phyloP scores from a whole-genome alignment of 495 filamentous ascomycete species.

The Penicillium simplicissimum region DNA sequence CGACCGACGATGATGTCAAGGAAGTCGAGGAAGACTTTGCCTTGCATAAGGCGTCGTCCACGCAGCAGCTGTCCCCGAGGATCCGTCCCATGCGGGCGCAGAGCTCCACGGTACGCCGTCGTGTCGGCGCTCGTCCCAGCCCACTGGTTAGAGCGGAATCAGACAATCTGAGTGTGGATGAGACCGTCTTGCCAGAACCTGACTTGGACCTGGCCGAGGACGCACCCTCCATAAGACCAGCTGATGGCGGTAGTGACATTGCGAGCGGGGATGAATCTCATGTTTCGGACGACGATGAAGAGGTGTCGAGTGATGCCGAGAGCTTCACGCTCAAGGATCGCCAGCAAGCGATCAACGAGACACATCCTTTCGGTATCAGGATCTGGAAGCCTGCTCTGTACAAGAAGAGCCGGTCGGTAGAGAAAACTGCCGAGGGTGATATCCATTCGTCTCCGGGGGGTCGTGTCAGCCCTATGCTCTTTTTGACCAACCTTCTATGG shows the following conservation, averaged over 20 bases:
- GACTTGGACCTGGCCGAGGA: slow-evolving; percentile 25
- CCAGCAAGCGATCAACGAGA: slow-evolving; percentile 98
- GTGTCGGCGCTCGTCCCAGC: slow-evolving; percentile 58
- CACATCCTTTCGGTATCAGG: slow-evolving; percentile 96
- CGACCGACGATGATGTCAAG: slow-evolving; percentile 83
- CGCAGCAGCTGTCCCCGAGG: slow-evolving; percentile 41
- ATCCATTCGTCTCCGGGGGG: slow-evolving; percentile 95
- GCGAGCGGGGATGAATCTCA: slow-evolving; percentile 23
- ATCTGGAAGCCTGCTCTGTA: slow-evolving; percentile 99
- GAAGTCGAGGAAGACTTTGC: slow-evolving; percentile 70
- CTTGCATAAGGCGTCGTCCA: slow-evolving; percentile 33
- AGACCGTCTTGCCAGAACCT: slow-evolving; percentile 38
- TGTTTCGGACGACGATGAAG: slow-evolving; percentile 45
- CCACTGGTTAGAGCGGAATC: slow-evolving; percentile 60
- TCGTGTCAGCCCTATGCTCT: slow-evolving; percentile 76
- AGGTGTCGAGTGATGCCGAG: slow-evolving; percentile 71
- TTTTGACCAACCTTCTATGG: slow-evolving; percentile 88
- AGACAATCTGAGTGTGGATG: slow-evolving; percentile 50
- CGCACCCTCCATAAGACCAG: slow-evolving; percentile 29
- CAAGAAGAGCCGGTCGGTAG: slow-evolving; percentile 95
- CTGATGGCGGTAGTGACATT: slow-evolving; percentile 23
- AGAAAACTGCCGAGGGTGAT: slow-evolving; percentile 93
- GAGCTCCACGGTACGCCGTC: slow-evolving; percentile 71
- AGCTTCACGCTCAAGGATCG: slow-evolving; percentile 83
- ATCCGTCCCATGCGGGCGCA: slow-evolving; percentile 44